Evolutionary conservation across 2,329 filamentous ascomycete species (phyloP), one percentile per base, ranked within the genome.

Genomic region (Xylaria polymorpha): DNA sequence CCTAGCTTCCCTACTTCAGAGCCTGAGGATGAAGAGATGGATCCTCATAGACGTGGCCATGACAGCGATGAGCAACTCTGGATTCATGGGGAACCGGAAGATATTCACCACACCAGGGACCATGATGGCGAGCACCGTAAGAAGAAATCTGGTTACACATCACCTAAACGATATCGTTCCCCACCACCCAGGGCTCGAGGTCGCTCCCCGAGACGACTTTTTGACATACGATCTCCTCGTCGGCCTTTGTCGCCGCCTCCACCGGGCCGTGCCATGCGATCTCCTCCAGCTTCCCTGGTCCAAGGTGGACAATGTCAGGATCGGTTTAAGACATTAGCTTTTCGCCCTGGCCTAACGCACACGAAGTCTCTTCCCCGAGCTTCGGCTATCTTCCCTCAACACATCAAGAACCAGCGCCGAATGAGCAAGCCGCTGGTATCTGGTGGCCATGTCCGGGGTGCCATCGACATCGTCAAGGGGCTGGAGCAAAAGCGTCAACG

Each of bases 1-100:
- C 96, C 96, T 0, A 98, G 94, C 77, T 99, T 99, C 79, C 96
- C 96, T 0, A 94, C 94, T 0, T 97, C 94, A 0, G 96, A 98
- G 74, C 92, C 92, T 0, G 96, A 99, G 74, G 90, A 94, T 73
- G 91, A 95, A 35, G 92, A 93, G 56, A 92, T 94, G 44, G 90
- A 93, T 48, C 90, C 93, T 63, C 87, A 77, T 82, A 90, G 80
- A 80, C 83, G 80, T 75, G 83, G 77, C 67, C 88, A 79, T 75
- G 89, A 90, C 22, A 93, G 90, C 74, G 91, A 93, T 44, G 88
- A 90, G 41, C 84, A 90, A 58, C 80, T 90, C 51, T 91, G 92
- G 87, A 83, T 94, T 61, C 90, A 92, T 72, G 92, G 92, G 22
- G 87, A 91, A 74, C 88, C 93, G 77, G 91, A 92, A 73, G 89